These are phyloP conservation scores for Sclerotinia sclerotiorum DNA, from an alignment of 2,329 filamentous ascomycete genomes.

Conservation along the genomic window DNA sequence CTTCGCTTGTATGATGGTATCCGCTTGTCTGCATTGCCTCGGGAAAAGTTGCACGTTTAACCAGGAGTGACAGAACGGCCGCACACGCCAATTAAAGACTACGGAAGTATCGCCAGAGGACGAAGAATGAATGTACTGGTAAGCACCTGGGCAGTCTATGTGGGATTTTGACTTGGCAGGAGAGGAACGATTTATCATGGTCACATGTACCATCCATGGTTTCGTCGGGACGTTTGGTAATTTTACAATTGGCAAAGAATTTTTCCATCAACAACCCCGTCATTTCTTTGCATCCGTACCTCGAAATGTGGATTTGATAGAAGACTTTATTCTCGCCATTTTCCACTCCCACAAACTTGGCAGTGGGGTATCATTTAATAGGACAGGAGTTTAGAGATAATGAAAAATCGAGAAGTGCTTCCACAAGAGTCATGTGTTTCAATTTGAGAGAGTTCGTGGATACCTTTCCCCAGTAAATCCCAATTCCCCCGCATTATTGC, in stretches of 20 bases:
- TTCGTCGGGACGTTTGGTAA: no score
- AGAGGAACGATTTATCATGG: no score
- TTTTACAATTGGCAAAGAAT: no score
- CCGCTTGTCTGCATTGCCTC: not conserved
- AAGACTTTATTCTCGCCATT: not conserved
- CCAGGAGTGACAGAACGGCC: not conserved
- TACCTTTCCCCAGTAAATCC: conserved; percentile 1
- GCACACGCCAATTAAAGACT: no score
- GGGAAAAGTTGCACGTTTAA: not conserved
- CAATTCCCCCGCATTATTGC: not conserved
- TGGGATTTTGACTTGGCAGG: not conserved
- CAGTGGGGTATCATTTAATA: not conserved
- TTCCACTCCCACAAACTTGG: not conserved
- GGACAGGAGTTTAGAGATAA: not conserved
- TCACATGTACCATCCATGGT: no score
- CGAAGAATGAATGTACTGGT: no score
- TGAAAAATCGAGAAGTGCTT: not conserved
- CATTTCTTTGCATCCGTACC: not conserved
- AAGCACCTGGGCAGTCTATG: not conserved
- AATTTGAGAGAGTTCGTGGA: not conserved
- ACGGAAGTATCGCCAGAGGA: no score
- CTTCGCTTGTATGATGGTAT: not conserved
- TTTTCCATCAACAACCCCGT: not conserved
- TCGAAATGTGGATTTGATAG: not conserved
- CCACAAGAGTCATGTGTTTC: not conserved